Conservation (phyloP, 2,329 filamentous ascomycete genomes). For the Penicillium sp. region DNA sequence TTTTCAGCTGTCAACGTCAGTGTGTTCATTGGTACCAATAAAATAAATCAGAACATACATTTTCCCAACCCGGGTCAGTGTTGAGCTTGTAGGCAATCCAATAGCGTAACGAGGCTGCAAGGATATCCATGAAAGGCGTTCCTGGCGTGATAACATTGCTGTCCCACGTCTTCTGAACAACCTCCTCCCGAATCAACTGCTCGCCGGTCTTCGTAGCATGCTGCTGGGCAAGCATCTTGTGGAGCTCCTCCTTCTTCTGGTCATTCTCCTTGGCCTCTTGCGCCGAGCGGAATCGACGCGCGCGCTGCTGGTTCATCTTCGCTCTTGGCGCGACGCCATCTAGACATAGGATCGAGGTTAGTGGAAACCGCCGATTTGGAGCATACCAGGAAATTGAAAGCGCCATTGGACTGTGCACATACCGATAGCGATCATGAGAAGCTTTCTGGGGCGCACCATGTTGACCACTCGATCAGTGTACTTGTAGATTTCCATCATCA, state of each 20-base stretch:
- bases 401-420: constrained; percentile 13
- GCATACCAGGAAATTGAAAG: neutral
- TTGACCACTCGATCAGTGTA: constrained; percentile 99
- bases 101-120: constrained; percentile 85
- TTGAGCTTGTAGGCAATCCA: constrained; percentile 98
- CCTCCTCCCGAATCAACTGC: constrained; percentile 59
- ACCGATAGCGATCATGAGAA: constrained; percentile 97
- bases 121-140: constrained; percentile 97
- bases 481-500: constrained; percentile 98
- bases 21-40: neutral
- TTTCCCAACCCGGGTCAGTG: constrained; percentile 92
- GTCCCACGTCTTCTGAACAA: constrained; percentile 87
- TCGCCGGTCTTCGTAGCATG: constrained; percentile 61
- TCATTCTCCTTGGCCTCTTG: constrained; percentile 95
- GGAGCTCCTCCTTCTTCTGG: constrained; percentile 81
- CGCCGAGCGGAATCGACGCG: constrained; percentile 88
- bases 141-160: constrained; percentile 86
- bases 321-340: constrained; percentile 96
- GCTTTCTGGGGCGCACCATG: constrained; percentile 93
- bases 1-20: constrained; percentile 62
- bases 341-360: constrained; percentile 31
- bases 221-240: constrained; percentile 78
- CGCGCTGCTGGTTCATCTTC: constrained; percentile 99
- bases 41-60: constrained; percentile 42
- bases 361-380: neutral